phyloP scores from a whole-genome alignment of 345 rosid species.

The Gossypium rotundifolium region DNA sequence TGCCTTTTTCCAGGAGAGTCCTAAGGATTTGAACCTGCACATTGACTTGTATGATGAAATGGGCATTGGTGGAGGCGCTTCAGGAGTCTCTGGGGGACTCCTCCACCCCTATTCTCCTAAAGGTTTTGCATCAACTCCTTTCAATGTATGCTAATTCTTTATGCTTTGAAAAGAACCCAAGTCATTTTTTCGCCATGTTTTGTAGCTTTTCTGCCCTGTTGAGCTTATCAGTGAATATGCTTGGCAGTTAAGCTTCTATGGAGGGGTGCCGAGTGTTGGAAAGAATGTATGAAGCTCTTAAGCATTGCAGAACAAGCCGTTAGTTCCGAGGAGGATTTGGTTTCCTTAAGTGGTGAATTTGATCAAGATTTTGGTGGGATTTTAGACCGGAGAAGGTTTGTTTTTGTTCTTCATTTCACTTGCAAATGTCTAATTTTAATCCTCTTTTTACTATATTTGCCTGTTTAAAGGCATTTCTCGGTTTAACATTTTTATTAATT shows the following conservation, averaged over 20 bases:
- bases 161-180: background rate
- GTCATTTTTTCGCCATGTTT: background rate
- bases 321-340: constrained; percentile 24
- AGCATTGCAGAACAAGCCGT: constrained; percentile 54
- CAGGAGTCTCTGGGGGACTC: constrained; percentile 92
- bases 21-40: constrained; percentile 36
- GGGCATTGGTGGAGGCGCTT: constrained; percentile 93
- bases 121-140: constrained; percentile 36
- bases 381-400: constrained; percentile 74
- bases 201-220: background rate
- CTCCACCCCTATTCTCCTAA: constrained; percentile 93
- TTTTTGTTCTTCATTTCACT: constrained; percentile 16
- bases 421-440: background rate
- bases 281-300: constrained; percentile 63
- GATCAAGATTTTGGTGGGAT: constrained; percentile 24
- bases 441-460: background rate
- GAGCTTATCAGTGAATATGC: background rate
- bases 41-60: constrained; percentile 80
- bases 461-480: background rate
- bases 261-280: constrained; percentile 87
- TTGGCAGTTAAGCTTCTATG: constrained; percentile 72
- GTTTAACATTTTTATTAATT: background rate
- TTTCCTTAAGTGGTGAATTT: constrained; percentile 19
- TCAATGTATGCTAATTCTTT: background rate
- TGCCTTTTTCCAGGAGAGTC: constrained; percentile 45